Evolutionary conservation across 2,329 filamentous ascomycete species (phyloP).

Genomic region (Cryphonectria nitschkei): DNA sequence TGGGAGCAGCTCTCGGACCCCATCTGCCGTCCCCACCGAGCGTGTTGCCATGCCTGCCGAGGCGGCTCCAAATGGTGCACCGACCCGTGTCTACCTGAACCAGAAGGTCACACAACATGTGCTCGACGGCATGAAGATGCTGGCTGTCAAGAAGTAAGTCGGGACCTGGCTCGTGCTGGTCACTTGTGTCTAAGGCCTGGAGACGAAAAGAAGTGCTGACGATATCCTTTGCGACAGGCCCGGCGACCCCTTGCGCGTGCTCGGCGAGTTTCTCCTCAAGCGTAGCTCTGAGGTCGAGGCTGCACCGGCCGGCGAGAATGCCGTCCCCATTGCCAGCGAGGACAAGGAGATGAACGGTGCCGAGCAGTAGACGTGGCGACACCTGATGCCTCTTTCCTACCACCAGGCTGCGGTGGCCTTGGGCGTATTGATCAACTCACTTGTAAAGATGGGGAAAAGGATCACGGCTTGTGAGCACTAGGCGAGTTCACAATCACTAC

Average conservation of each 20-base stretch:
- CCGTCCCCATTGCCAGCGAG: constrained; percentile 5
- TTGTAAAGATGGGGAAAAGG: not conserved
- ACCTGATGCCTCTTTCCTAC: not conserved
- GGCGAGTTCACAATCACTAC: not conserved
- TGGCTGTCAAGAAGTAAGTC: constrained; percentile 72
- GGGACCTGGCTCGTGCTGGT: not conserved
- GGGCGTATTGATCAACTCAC: not conserved
- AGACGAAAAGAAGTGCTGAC: constrained; percentile 3
- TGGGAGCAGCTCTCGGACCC: constrained; percentile 52
- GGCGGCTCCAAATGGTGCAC: constrained; percentile 67
- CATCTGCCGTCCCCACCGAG: constrained; percentile 59
- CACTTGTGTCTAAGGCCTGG: not conserved
- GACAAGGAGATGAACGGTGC: constrained; percentile 20
- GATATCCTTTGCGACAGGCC: constrained; percentile 50
- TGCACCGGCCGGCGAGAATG: constrained; percentile 3
- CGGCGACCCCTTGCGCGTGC: constrained; percentile 66
- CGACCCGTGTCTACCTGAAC: constrained; percentile 72
- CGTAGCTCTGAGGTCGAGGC: constrained; percentile 67
- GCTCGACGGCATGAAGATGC: constrained; percentile 74
- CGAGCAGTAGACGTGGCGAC: constrained; percentile 10
- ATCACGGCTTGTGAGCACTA: not conserved
- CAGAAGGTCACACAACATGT: constrained; percentile 69
- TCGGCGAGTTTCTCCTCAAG: constrained; percentile 73
- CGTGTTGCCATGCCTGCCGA: constrained; percentile 60
- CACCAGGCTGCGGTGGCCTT: not conserved